Conservation (phyloP, 495 filamentous ascomycete species). For the Bryoglossum gracile region DNA sequence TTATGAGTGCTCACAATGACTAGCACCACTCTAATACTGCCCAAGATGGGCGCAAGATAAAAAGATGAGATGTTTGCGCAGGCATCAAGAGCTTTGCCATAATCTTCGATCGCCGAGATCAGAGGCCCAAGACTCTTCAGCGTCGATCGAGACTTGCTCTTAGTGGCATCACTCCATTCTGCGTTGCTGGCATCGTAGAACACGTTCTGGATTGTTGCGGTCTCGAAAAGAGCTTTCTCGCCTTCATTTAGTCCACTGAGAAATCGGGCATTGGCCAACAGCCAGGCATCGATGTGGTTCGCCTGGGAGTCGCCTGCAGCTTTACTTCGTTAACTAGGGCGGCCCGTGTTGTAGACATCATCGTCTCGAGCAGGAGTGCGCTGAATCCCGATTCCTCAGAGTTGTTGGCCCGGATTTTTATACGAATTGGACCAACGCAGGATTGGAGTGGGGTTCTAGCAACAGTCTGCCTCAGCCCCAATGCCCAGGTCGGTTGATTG, state of each 20-base stretch:
- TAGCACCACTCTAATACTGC: slow-evolving; percentile 34
- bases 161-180: slow-evolving; percentile 11
- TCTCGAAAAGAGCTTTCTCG: slow-evolving; percentile 22
- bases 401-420: no score
- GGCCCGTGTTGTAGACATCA: no score
- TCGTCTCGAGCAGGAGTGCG: no score
- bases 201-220: slow-evolving; percentile 19
- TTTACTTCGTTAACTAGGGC: no score
- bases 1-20: slow-evolving; percentile 28
- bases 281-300: slow-evolving; percentile 27
- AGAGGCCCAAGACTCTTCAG: slow-evolving; percentile 27
- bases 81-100: slow-evolving; percentile 34
- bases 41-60: slow-evolving; percentile 35
- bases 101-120: slow-evolving; percentile 30
- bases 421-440: no score
- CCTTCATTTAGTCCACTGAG: slow-evolving; percentile 24
- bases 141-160: slow-evolving; percentile 23
- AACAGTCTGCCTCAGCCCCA: no score
- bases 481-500: no score
- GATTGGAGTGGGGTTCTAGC: no score
- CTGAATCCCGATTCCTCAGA: no score
- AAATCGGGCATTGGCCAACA: slow-evolving; percentile 24
- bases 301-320: no score
- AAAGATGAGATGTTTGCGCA: slow-evolving; percentile 30
- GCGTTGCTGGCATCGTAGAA: slow-evolving; percentile 19